A percentile compares a stretch with the other conserved stretches of the same genome.
phyloP scores from a whole-genome alignment of 805 yeast species.

The Kazachstania taianensis region DNA sequence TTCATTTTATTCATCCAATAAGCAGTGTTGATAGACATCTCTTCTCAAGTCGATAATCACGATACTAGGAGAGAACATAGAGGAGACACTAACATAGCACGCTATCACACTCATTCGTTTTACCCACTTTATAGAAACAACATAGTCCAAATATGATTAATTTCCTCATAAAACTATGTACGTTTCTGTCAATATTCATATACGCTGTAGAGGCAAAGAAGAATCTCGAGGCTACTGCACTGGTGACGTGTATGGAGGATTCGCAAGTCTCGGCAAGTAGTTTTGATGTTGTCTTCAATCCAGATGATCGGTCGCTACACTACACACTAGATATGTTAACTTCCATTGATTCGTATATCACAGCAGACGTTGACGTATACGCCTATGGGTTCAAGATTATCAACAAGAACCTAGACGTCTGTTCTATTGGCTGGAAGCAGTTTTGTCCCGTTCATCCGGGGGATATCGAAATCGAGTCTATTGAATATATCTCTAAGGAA shows the following conservation, averaged over 20 bases:
- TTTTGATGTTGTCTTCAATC: constrained; percentile 69
- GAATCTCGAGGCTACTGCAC: constrained; percentile 51
- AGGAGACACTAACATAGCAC: not conserved
- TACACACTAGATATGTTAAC: constrained; percentile 66
- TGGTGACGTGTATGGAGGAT: constrained; percentile 78
- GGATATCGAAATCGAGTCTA: constrained; percentile 61
- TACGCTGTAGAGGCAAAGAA: constrained; percentile 20
- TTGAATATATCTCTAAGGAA: constrained; percentile 45
- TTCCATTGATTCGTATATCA: constrained; percentile 54
- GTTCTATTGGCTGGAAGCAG: constrained; percentile 64
- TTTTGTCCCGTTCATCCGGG: constrained; percentile 89
- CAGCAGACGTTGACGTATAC: constrained; percentile 65
- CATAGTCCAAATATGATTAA: constrained; percentile 1
- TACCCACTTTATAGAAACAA: no score
- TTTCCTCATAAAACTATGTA: constrained; percentile 1
- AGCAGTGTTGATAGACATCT: no score
- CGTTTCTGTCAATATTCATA: constrained; percentile 1
- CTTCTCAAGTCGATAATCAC: no score
- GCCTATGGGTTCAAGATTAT: constrained; percentile 82
- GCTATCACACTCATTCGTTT: no score
- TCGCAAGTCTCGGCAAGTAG: constrained; percentile 64
- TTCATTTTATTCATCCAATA: no score
- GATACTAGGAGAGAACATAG: not conserved
- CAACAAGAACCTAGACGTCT: constrained; percentile 47
- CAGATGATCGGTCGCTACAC: constrained; percentile 55